Percentiles rank a stretch among this genome's conserved stretches.
Evolutionary conservation across 805 yeast genomes (phyloP).

Genomic region (Candida qinlingensis): DNA sequence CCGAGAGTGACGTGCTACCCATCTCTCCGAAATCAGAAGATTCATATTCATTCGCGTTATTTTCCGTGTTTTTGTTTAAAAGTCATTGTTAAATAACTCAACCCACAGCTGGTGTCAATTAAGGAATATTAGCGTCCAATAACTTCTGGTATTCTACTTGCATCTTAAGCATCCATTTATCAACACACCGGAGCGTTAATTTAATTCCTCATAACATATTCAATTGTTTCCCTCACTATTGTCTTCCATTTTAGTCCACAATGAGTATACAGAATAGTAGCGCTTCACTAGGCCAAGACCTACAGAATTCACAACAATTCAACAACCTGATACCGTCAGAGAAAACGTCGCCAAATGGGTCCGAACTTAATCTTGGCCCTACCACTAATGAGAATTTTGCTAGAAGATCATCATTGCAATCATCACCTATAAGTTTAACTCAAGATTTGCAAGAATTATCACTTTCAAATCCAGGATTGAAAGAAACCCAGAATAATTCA

Average conservation of each 20-base stretch:
- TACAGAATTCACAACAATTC: constrained; percentile 7
- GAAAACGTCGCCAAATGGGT: constrained; percentile 19
- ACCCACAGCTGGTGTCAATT: too few relatives aligned
- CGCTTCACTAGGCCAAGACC: constrained; percentile 3
- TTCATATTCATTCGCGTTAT: too few relatives aligned
- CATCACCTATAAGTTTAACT: constrained; percentile 21
- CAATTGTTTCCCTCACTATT: background rate
- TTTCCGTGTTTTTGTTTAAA: too few relatives aligned
- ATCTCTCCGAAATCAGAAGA: too few relatives aligned
- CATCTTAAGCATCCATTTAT: too few relatives aligned
- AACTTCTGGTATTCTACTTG: too few relatives aligned
- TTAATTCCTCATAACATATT: too few relatives aligned
- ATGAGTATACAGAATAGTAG: constrained; percentile 8
- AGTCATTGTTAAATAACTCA: too few relatives aligned
- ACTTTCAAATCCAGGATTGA: constrained; percentile 4
- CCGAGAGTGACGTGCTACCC: too few relatives aligned
- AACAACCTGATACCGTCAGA: constrained; percentile 16
- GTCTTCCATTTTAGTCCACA: background rate
- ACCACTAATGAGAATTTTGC: constrained; percentile 6
- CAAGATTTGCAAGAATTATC: constrained; percentile 17
- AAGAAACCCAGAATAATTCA: background rate
- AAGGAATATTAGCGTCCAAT: too few relatives aligned
- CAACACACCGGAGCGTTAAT: too few relatives aligned
- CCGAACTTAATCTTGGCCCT: constrained; percentile 11
- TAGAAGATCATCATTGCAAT: constrained; percentile 20